Conservation (phyloP, 768 basidiomycete species). For the Macrolepiota albuminosa region DNA sequence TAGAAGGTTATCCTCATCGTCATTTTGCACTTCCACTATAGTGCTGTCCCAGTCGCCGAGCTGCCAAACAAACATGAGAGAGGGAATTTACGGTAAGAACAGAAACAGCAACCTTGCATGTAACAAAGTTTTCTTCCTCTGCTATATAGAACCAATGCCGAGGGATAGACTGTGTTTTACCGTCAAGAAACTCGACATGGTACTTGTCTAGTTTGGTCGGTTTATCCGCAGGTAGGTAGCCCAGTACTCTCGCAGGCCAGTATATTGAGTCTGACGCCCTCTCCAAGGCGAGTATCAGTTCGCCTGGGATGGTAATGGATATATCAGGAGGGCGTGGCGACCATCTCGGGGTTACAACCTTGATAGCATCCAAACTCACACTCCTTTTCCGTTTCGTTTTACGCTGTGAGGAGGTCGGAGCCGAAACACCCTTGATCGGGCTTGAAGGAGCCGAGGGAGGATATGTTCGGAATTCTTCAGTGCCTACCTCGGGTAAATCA, state of each 20-base stretch:
- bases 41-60: constrained; percentile 54
- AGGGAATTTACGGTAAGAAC: background rate
- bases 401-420: constrained; percentile 2
- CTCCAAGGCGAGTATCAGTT: constrained; percentile 54
- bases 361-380: constrained; percentile 7
- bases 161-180: constrained; percentile 31
- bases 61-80: constrained; percentile 23
- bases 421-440: constrained; percentile 6
- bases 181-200: constrained; percentile 56
- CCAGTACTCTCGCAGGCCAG: constrained; percentile 66
- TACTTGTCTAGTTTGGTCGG: constrained; percentile 39
- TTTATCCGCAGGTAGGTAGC: constrained; percentile 39
- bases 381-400: constrained; percentile 25
- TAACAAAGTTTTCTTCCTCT: constrained; percentile 56
- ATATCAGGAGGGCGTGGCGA: constrained; percentile 43
- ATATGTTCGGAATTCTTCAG: constrained; percentile 11
- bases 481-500: constrained; percentile 34
- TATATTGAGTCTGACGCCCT: constrained; percentile 31
- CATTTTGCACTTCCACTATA: constrained; percentile 34
- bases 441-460: constrained; percentile 9
- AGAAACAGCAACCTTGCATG: constrained; percentile 43
- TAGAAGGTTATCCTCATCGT: constrained; percentile 30
- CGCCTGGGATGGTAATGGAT: constrained; percentile 58
- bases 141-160: constrained; percentile 54
- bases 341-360: constrained; percentile 21